Percentiles rank a stretch among this genome's conserved stretches.
Evolutionary conservation across 116 monocot genomes (phyloP).

Genomic region (Zostera marina): DNA sequence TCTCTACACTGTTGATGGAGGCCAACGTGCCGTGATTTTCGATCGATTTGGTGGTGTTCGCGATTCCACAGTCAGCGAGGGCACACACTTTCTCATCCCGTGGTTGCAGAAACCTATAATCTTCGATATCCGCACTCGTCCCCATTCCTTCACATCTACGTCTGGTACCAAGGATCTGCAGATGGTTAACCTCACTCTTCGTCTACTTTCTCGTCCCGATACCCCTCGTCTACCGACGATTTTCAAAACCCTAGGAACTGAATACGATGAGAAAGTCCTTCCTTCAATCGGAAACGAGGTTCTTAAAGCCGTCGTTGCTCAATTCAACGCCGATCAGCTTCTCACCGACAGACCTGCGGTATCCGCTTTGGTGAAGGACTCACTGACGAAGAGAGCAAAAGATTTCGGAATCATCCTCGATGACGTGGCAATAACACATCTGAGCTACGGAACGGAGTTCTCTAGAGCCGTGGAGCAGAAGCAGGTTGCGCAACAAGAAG

Average conservation of each 20-base stretch:
- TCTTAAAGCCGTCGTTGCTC: constrained; percentile 76
- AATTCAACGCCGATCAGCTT: constrained; percentile 95
- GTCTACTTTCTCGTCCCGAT: constrained; percentile 61
- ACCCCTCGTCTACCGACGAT: constrained; percentile 42
- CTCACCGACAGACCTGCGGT: constrained; percentile 67
- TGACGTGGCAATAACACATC: constrained; percentile 79
- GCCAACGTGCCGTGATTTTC: constrained; percentile 61
- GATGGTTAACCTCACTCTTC: constrained; percentile 85
- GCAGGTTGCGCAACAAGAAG: constrained; percentile 92
- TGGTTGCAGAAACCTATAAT: constrained; percentile 86
- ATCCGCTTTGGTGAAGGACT: constrained; percentile 57
- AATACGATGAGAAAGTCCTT: constrained; percentile 82
- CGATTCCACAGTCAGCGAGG: constrained; percentile 53
- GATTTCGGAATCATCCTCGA: constrained; percentile 78
- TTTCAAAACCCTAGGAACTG: constrained; percentile 61
- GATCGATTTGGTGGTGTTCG: constrained; percentile 24
- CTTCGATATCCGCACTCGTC: constrained; percentile 88
- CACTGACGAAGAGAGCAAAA: constrained; percentile 35
- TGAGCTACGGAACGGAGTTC: constrained; percentile 65
- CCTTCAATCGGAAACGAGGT: constrained; percentile 94
- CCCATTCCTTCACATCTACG: constrained; percentile 65
- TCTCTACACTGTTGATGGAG: constrained; percentile 87
- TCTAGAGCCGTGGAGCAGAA: constrained; percentile 77
- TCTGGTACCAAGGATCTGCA: constrained; percentile 87
- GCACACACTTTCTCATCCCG: constrained; percentile 63